phyloP scores from a whole-genome alignment of 2,329 filamentous ascomycete species.

The Exutisphaerella laricina region DNA sequence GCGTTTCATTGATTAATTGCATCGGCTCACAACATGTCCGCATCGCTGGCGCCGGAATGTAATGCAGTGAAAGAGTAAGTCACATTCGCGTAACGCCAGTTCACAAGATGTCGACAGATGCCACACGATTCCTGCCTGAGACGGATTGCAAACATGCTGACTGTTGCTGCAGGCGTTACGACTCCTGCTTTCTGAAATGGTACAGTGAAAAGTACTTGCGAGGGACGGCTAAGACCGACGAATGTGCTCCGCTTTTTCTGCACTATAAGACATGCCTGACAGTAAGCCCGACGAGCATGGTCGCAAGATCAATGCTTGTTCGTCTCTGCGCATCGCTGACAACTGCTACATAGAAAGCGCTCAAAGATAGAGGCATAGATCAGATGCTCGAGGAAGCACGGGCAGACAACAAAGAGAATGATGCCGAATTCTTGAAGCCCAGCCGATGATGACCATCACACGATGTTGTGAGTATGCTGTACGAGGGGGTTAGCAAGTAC shows the following conservation, averaged over 20 bases:
- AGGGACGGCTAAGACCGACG: conserved; percentile 74
- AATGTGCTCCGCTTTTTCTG: conserved; percentile 80
- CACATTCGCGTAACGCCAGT: not conserved
- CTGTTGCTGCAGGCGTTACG: conserved; percentile 69
- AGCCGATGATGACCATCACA: conserved; percentile 23
- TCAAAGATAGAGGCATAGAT: conserved; percentile 88
- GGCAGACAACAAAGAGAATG: conserved; percentile 83
- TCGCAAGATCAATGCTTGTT: too few relatives aligned
- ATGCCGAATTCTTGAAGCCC: conserved; percentile 60
- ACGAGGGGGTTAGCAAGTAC: not conserved
- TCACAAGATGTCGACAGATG: not conserved
- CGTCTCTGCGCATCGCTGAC: too few relatives aligned
- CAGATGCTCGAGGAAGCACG: conserved; percentile 86
- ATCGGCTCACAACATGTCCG: conserved; percentile 61
- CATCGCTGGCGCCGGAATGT: conserved; percentile 89
- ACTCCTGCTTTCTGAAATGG: conserved; percentile 98
- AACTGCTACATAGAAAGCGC: conserved; percentile 56
- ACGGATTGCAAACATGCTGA: not conserved
- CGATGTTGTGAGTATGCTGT: not conserved
- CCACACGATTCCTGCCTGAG: not conserved
- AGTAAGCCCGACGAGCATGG: conserved; percentile 59
- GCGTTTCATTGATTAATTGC: too few relatives aligned
- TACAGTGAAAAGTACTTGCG: conserved; percentile 98
- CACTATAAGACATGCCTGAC: conserved; percentile 82
- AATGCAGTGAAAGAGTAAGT: conserved; percentile 91